Percentiles rank a stretch among this genome's conserved stretches.
Evolutionary conservation across 2,329 filamentous ascomycete genomes (phyloP).

Genomic region (Ascosphaera apis): DNA sequence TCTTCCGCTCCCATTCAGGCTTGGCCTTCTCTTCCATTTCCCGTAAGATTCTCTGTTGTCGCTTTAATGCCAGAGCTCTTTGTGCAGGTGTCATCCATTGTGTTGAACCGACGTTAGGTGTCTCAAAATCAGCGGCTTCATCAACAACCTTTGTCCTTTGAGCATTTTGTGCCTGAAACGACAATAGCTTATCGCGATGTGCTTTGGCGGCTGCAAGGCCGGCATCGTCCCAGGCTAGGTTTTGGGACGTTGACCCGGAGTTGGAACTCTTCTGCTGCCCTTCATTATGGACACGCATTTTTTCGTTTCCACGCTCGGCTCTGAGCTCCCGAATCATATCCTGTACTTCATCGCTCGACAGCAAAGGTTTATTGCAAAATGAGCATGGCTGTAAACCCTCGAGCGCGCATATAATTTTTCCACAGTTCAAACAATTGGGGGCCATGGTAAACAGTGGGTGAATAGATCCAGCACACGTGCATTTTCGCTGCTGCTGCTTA

Average conservation of each 20-base stretch:
- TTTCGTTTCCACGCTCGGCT: slow-evolving; percentile 68
- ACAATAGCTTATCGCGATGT: slow-evolving; percentile 59
- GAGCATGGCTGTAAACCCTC: slow-evolving; percentile 89
- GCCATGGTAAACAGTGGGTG: slow-evolving; percentile 79
- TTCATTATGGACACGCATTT: slow-evolving; percentile 57
- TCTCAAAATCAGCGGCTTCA: slow-evolving; percentile 55
- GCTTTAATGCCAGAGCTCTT: slow-evolving; percentile 58
- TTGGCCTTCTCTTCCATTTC: slow-evolving; percentile 71
- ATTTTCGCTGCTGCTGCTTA: slow-evolving; percentile 42
- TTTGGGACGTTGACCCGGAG: slow-evolving; percentile 23
- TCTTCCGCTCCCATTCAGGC: slow-evolving; percentile 75
- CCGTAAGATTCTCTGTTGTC: slow-evolving; percentile 59
- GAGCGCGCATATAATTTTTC: slow-evolving; percentile 85
- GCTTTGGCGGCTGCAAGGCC: slow-evolving; percentile 47
- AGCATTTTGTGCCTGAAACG: slow-evolving; percentile 70
- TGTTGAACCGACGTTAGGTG: slow-evolving; percentile 35
- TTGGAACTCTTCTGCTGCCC: slow-evolving; percentile 28
- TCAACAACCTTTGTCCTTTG: slow-evolving; percentile 65
- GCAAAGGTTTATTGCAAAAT: slow-evolving; percentile 55
- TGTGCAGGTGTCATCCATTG: slow-evolving; percentile 75
- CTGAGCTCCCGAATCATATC: slow-evolving; percentile 65
- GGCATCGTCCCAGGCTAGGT: slow-evolving; percentile 19
- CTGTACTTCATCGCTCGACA: slow-evolving; percentile 52
- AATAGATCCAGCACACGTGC: slow-evolving; percentile 67
- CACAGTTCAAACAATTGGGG: slow-evolving; percentile 78